These are phyloP conservation scores for Nicotiana undulata DNA, from an alignment of 257 asterid species.

Conservation along the genomic window DNA sequence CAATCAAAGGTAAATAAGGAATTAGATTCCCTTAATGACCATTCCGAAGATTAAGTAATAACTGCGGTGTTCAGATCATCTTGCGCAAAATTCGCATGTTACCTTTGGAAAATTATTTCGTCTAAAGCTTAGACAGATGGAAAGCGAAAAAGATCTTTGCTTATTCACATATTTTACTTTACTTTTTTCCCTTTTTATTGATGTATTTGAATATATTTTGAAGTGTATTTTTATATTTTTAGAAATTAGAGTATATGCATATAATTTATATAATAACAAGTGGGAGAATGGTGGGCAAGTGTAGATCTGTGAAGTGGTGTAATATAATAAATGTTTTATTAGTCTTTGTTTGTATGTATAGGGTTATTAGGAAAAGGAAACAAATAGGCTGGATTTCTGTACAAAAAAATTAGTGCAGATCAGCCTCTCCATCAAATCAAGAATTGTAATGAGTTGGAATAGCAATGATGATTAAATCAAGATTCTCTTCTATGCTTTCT, in stretches of 20 bases:
- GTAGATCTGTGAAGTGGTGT: background rate
- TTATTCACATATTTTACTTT: background rate
- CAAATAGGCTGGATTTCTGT: background rate
- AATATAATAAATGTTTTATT: background rate
- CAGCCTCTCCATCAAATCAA: background rate
- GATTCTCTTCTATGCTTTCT: background rate
- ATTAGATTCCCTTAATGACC: conserved; percentile 12
- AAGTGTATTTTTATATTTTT: background rate
- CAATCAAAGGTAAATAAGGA: conserved; percentile 60
- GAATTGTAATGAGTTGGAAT: background rate
- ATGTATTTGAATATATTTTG: background rate
- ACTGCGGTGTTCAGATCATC: background rate
- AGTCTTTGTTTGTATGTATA: background rate
- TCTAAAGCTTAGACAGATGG: background rate
- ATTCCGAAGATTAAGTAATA: conserved; percentile 20
- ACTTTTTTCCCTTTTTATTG: background rate
- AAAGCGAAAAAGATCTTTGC: background rate
- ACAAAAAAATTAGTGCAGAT: background rate
- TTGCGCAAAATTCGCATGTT: rapidly evolving
- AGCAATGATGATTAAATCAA: background rate
- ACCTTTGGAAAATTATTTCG: too few species aligned
- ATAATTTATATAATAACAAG: background rate
- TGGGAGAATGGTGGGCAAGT: background rate
- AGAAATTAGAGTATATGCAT: background rate
- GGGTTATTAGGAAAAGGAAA: background rate